These are phyloP conservation scores for Pichia cephalocereana DNA, from an alignment of 805 yeast species.

Conservation along the genomic window DNA sequence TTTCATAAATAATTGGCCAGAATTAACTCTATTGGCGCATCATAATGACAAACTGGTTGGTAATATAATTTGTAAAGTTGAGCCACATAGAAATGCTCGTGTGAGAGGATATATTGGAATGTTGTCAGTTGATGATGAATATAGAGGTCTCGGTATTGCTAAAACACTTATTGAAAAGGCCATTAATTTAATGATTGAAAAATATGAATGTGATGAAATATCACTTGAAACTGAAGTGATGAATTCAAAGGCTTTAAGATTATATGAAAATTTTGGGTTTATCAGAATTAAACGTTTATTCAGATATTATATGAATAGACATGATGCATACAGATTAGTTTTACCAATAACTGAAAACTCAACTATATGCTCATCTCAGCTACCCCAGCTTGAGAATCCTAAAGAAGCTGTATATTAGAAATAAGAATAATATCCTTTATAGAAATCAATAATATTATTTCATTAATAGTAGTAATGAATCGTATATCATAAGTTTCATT, in stretches of 20 bases:
- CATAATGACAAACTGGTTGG: constrained; percentile 49
- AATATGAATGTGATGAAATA: constrained; percentile 74
- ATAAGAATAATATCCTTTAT: too few species aligned
- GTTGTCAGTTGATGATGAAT: constrained; percentile 72
- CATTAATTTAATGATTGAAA: constrained; percentile 53
- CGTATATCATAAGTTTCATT: neutral
- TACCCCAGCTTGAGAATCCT: constrained; percentile 14
- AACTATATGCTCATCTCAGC: constrained; percentile 39
- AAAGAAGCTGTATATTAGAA: constrained; percentile 19
- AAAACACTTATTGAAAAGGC: constrained; percentile 54
- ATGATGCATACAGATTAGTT: constrained; percentile 84
- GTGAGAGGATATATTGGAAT: constrained; percentile 91
- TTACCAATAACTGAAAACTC: constrained; percentile 66
- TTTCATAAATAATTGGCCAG: constrained; percentile 87
- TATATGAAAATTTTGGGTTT: constrained; percentile 32
- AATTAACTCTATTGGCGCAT: constrained; percentile 60
- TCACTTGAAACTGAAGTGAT: constrained; percentile 86
- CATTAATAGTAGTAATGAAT: neutral
- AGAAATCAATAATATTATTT: neutral
- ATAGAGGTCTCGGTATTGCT: constrained; percentile 78
- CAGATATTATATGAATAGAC: constrained; percentile 83
- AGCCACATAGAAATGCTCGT: constrained; percentile 63
- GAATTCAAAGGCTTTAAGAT: constrained; percentile 35
- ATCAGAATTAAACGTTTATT: constrained; percentile 46
- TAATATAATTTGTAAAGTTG: constrained; percentile 74